Conservation (phyloP, 371 early-diverging fungal species). For the Thermomucor indicae-seudaticae region DNA sequence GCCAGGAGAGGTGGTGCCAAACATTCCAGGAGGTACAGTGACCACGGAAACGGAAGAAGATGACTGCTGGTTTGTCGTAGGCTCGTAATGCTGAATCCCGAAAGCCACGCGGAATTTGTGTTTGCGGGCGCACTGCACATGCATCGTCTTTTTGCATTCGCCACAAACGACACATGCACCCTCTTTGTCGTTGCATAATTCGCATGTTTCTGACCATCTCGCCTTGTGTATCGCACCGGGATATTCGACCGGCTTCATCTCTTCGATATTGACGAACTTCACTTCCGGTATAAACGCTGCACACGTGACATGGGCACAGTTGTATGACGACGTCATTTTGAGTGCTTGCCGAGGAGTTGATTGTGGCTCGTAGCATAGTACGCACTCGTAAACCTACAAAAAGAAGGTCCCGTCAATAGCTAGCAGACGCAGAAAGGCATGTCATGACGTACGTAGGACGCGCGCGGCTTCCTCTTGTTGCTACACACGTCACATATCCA, state of each 20-base stretch:
- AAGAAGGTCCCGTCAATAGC: no score
- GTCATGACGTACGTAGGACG: no score
- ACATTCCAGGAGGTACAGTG: not conserved
- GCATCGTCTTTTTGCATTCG: conserved; percentile 33
- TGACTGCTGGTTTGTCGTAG: no score
- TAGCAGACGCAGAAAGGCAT: no score
- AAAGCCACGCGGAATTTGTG: conserved; percentile 40
- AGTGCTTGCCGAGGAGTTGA: conserved; percentile 53
- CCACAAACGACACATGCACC: conserved; percentile 45
- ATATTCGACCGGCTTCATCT: conserved; percentile 75
- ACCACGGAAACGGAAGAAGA: not conserved
- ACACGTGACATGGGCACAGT: conserved; percentile 94
- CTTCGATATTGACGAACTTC: conserved; percentile 57
- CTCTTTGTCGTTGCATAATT: conserved; percentile 33
- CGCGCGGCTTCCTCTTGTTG: no score
- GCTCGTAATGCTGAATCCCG: conserved; percentile 33
- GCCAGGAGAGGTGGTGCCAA: not conserved
- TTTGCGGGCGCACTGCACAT: conserved; percentile 47
- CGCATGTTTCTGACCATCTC: conserved; percentile 53
- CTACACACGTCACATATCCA: no score
- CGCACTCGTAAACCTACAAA: conserved; percentile 55
- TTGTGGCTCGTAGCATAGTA: conserved; percentile 45
- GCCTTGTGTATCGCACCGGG: conserved; percentile 60
- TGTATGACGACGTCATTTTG: conserved; percentile 84
- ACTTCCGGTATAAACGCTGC: conserved; percentile 83